Conservation (phyloP, 176 grass and related monocot species). For the Zoysia pacifica region DNA sequence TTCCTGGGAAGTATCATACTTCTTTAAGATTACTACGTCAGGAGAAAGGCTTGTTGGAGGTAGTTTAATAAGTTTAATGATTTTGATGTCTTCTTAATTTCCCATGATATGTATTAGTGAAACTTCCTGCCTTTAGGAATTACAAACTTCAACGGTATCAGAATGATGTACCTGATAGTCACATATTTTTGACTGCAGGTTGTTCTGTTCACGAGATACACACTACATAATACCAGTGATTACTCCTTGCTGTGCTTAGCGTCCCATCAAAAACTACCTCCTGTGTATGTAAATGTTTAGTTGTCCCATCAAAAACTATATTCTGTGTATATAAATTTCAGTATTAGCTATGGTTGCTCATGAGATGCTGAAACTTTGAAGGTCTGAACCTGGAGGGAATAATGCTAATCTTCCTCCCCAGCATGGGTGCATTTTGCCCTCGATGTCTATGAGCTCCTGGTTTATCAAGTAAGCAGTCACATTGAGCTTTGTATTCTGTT, state of each 20-base stretch:
- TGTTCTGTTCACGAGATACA: conserved; percentile 77
- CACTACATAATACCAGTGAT: conserved; percentile 67
- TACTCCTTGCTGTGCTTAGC: conserved; percentile 58
- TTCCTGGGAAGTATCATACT: conserved; percentile 61
- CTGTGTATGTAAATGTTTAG: conserved; percentile 44
- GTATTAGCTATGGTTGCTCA: conserved; percentile 44
- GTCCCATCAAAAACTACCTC: conserved; percentile 49
- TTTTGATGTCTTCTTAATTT: conserved; percentile 5
- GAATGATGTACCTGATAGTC: conserved; percentile 28
- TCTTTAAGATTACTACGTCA: conserved; percentile 69
- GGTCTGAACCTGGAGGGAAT: conserved; percentile 53
- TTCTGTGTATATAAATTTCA: conserved; percentile 51
- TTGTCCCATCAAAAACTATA: conserved; percentile 37
- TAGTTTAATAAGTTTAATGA: conserved; percentile 25
- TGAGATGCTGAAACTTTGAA: conserved; percentile 46
- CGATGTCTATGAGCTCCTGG: conserved; percentile 72
- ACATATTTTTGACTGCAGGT: conserved; percentile 54
- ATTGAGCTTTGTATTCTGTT: conserved; percentile 34
- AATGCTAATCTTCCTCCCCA: conserved; percentile 51
- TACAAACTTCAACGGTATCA: conserved; percentile 13
- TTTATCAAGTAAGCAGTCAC: conserved; percentile 69
- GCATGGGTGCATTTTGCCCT: conserved; percentile 68
- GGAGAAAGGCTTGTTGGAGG: conserved; percentile 86
- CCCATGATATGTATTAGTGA: conserved; percentile 14
- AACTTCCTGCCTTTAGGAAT: conserved; percentile 24